phyloP scores from a whole-genome alignment of 129 eudicot species.

The Arctium lappa region DNA sequence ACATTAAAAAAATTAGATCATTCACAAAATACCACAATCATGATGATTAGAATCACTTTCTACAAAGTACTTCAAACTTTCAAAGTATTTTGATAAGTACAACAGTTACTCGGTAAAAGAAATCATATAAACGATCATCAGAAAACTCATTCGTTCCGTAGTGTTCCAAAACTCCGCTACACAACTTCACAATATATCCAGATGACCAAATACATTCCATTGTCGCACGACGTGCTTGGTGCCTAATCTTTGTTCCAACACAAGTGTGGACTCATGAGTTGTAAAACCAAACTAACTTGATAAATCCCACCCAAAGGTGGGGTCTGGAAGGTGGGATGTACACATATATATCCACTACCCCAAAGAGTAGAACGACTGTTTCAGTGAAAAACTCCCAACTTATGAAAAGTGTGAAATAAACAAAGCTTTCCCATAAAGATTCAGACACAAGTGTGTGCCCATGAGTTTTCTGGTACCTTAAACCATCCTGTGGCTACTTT shows the following conservation, averaged over 20 bases:
- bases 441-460: background rate
- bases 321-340: background rate
- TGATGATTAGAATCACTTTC: background rate
- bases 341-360: background rate
- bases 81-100: background rate
- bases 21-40: background rate
- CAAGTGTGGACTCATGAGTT: too few species aligned
- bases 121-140: background rate
- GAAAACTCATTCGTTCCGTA: background rate
- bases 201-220: too few species aligned
- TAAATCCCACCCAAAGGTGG: background rate
- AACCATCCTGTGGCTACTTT: slow-evolving; percentile 31
- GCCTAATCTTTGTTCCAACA: too few species aligned
- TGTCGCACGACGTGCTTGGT: too few species aligned
- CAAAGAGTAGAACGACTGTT: background rate
- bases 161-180: too few species aligned
- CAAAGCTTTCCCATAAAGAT: too few species aligned
- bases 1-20: background rate
- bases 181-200: too few species aligned
- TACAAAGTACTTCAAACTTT: too few species aligned
- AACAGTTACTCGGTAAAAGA: background rate
- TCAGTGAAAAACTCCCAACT: background rate
- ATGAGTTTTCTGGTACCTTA: background rate
- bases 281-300: background rate
- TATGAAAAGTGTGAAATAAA: background rate